Percentiles rank a stretch among this genome's conserved stretches.
These are phyloP conservation scores for Curvularia hawaiiensis DNA, from an alignment of 2,329 filamentous ascomycete species.

Conservation along the genomic window DNA sequence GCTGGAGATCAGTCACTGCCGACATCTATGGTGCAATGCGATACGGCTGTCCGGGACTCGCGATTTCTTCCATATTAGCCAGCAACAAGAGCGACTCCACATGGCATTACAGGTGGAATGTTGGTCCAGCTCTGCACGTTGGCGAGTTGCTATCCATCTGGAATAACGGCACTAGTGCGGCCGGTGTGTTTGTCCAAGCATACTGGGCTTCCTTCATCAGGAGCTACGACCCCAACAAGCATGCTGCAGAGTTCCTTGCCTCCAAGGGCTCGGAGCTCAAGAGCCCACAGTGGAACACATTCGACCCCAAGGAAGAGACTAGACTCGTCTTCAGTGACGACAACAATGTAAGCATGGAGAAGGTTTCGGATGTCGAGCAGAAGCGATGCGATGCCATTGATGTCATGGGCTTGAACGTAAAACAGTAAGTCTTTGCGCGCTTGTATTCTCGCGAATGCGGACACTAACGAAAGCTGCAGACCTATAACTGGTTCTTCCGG, in stretches of 20 bases:
- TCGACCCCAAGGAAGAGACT: constrained; percentile 23
- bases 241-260: constrained; percentile 31
- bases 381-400: constrained; percentile 31
- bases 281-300: constrained; percentile 38
- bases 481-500: not conserved
- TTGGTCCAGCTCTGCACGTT: constrained; percentile 48
- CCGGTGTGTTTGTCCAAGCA: constrained; percentile 40
- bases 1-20: constrained; percentile 47
- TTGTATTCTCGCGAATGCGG: constrained; percentile 3
- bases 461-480: constrained; percentile 18
- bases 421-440: constrained; percentile 35
- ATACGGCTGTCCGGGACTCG: constrained; percentile 54
- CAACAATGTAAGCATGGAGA: constrained; percentile 39
- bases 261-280: constrained; percentile 21
- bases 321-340: constrained; percentile 36
- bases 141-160: constrained; percentile 48
- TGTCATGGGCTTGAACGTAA: constrained; percentile 35
- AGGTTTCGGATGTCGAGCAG: constrained; percentile 28
- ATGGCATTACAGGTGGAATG: constrained; percentile 58
- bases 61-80: constrained; percentile 46
- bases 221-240: constrained; percentile 48
- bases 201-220: constrained; percentile 55
- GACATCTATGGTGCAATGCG: constrained; percentile 56
- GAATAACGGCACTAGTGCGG: constrained; percentile 40
- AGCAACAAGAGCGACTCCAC: constrained; percentile 35